Evolutionary conservation across 495 filamentous ascomycete species (phyloP).

Genomic region (Penicillium soppii): DNA sequence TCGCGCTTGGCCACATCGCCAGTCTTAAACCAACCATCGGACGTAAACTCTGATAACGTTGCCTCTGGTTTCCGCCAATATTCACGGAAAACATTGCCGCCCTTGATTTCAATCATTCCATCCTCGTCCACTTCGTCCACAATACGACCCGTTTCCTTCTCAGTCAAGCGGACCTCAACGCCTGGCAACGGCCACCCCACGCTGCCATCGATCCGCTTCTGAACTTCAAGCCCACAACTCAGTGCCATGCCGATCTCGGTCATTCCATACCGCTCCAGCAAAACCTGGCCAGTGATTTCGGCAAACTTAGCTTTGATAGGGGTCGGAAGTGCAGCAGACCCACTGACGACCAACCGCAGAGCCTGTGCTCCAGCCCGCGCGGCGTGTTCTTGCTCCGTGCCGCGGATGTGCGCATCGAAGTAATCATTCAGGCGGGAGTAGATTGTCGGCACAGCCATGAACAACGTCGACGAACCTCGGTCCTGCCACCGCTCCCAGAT

Average conservation of each 20-base stretch:
- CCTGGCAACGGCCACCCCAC: conserved; percentile 48
- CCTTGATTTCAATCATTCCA: conserved; percentile 48
- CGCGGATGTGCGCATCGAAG: conserved; percentile 41
- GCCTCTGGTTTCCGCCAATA: conserved; percentile 46
- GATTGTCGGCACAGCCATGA: conserved; percentile 48
- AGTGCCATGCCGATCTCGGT: conserved; percentile 50
- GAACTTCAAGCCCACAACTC: conserved; percentile 39
- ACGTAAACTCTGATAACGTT: conserved; percentile 41
- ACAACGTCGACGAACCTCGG: conserved; percentile 39
- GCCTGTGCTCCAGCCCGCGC: conserved; percentile 33
- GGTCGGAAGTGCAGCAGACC: conserved; percentile 45
- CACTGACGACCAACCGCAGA: conserved; percentile 40
- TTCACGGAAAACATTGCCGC: conserved; percentile 43
- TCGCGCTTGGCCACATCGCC: conserved; percentile 45
- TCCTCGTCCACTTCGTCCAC: conserved; percentile 35
- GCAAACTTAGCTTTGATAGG: conserved; percentile 44
- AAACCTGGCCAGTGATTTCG: conserved; percentile 38
- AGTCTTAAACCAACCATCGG: conserved; percentile 50
- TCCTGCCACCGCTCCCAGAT: conserved; percentile 46
- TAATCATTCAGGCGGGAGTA: conserved; percentile 48
- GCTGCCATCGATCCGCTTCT: conserved; percentile 42
- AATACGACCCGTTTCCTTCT: conserved; percentile 38
- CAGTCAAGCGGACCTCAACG: conserved; percentile 40
- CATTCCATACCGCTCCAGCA: conserved; percentile 49
- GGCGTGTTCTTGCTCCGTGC: conserved; percentile 33